Base-by-base conservation (phyloP, 257 asterid genomes). In the Gentiana macrophylla region DNA sequence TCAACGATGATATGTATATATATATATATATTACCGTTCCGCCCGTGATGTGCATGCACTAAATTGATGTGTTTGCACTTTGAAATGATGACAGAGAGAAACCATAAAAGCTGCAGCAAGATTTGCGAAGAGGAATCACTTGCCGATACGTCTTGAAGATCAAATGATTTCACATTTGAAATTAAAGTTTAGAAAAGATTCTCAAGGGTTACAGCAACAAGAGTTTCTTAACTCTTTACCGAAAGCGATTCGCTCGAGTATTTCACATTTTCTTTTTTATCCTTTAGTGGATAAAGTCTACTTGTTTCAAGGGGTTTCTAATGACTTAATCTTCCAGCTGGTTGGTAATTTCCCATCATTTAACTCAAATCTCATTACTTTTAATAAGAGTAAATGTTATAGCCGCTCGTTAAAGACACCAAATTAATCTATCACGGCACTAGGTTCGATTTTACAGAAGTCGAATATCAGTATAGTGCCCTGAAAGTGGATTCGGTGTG, bases 141-240 rank as follows among this genome's bases (percentile, higher is more conserved):
- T 74, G 70, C 75, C 79, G 12, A 4, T 50, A 34, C 62, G 74
- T 15, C 66, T 73, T 32, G 69, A 73, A 57, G 79, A 73, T 55
- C 79, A 73, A 49, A 73, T 73, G 75, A 65, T 73, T 34, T 69
- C 75, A 35, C 79, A 73, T 62, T 58, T 73, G 35, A 58, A 69
- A 61, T 66, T 74, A 43, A 74, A 73, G 70, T 73, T 43, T 13
- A 65, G 69, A 50, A 73, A 70, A 4, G 79, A 70, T 43, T 72
- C 77, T 7, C 73, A 72, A 62, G 79, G 79, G 53, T 51, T 73
- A 60, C 71, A 73, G 56, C 79, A 73, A 62, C 79, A 73, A 52
- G 79, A 65, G 67, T 64, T 67, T 13, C 62, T 73, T 9, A 72
- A 65, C 62, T 57, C 72, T 58, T 64, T 73, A 49, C 79, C 79